Base-by-base conservation (phyloP, 2,329 filamentous ascomycete species). In the Aspergillus niger region DNA sequence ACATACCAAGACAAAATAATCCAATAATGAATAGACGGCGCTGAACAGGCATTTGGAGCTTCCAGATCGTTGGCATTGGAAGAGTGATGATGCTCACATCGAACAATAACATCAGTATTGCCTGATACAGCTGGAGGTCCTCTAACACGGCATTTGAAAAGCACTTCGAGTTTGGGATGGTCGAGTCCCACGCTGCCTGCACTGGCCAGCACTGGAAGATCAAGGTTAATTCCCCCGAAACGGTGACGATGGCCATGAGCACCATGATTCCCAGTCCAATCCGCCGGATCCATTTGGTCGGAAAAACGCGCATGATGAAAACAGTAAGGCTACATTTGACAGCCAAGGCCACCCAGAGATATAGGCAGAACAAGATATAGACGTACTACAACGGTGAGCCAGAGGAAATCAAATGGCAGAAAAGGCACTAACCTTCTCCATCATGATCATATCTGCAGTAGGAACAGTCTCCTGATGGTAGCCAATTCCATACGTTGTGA, bases 181-280 rank as follows among this genome's bases (percentile, higher is more conserved):
- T 17, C 26, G 28, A 30, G 15, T 50, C 26, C 47, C 47, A 50
- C n/a, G n/a, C 30, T 10, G 47, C 47, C 26, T 32, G 47, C 47
- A 50, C 47, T 28, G 47, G 47, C 28, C 47, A 32, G 47, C 47
- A 50, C n/a, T 50, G 47, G 47, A 50, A 50, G 47, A 50, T 20
- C 47, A 50, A 50, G 8, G 47, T 28, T 6, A 32, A 13, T n/a
- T 50, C 26, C 15, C 26, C 26, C 3, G 47, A 32, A n/a, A 50
- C 20, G 2, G 47, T 32, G 8, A 50, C 26, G 26, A 50, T 28
- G 17, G n/a, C 47, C 47, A 50, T 50, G 47, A 32, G 47, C 5
- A 26, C 26, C 26, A 50, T 50, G 8, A 32, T 32, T 28, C 26
- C 15, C 26, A 50, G 47, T 8, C 47, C 26, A 32, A 30, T 5